These are phyloP conservation scores for Cadophora gregata DNA, from an alignment of 2,329 filamentous ascomycete genomes.

Conservation along the genomic window DNA sequence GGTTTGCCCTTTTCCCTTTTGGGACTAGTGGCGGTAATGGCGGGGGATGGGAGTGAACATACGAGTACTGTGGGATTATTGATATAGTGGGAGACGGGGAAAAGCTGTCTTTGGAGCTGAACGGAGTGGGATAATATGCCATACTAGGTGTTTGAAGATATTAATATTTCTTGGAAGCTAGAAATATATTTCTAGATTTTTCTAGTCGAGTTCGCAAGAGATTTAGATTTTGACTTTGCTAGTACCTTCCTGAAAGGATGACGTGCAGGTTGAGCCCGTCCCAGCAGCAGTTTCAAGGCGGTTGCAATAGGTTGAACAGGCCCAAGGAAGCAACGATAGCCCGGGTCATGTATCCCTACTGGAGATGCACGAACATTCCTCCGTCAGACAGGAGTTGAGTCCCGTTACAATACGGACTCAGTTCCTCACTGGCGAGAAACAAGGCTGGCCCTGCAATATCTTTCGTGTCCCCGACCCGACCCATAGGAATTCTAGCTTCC, in stretches of 20 bases:
- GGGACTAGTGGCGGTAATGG: background rate
- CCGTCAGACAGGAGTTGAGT: conserved; percentile 87
- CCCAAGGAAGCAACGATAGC: background rate
- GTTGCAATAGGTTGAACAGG: background rate
- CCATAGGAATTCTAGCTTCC: conserved; percentile 81
- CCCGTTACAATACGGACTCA: conserved; percentile 83
- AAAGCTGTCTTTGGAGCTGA: background rate
- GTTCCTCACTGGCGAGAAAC: conserved; percentile 78
- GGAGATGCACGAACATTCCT: conserved; percentile 86
- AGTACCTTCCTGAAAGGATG: background rate
- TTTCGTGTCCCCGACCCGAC: conserved; percentile 71
- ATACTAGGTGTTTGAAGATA: background rate
- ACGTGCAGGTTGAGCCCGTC: background rate
- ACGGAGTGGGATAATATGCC: background rate
- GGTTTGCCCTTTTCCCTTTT: conserved; percentile 6
- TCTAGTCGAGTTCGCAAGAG: background rate
- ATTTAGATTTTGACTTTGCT: background rate
- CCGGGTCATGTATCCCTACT: conserved; percentile 51
- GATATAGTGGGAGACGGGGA: background rate
- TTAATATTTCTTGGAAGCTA: background rate
- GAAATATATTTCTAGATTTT: background rate
- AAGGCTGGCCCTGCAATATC: conserved; percentile 86
- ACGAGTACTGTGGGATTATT: background rate
- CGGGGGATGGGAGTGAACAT: background rate
- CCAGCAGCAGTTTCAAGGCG: background rate